phyloP scores from a whole-genome alignment of 768 basidiomycete species.

The Mycena galericulata region DNA sequence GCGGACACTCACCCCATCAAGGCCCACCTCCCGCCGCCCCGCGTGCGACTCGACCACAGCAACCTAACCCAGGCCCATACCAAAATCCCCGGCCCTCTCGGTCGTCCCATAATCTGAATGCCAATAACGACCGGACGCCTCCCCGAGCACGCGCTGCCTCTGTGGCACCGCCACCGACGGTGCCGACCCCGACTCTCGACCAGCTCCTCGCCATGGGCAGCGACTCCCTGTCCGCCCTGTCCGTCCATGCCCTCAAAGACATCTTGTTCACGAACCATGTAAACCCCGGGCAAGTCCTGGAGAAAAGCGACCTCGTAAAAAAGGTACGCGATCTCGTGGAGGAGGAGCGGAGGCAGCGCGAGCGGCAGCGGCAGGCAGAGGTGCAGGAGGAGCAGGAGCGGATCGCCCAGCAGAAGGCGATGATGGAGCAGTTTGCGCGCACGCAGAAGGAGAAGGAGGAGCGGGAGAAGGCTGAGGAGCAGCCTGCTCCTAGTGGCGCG shows the following conservation, averaged over 20 bases:
- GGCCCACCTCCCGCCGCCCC: constrained; percentile 27
- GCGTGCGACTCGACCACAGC: constrained; percentile 23
- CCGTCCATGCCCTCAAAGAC: constrained; percentile 80
- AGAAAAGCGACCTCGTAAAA: constrained; percentile 86
- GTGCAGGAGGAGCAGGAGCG: constrained; percentile 59
- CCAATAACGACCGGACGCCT: constrained; percentile 29
- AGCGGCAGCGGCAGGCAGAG: constrained; percentile 58
- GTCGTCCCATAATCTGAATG: constrained; percentile 37
- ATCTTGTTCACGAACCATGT: constrained; percentile 88
- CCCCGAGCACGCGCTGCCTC: constrained; percentile 59
- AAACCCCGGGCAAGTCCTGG: constrained; percentile 80
- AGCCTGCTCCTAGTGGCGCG: constrained; percentile 21
- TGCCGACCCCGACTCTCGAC: constrained; percentile 72
- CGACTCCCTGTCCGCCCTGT: constrained; percentile 68
- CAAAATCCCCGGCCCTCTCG: constrained; percentile 38
- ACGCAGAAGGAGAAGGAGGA: constrained; percentile 48
- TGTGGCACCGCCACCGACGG: constrained; percentile 46
- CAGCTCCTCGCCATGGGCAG: constrained; percentile 72
- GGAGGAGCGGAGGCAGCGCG: constrained; percentile 69
- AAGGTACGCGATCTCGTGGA: constrained; percentile 75
- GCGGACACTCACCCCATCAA: constrained; percentile 27
- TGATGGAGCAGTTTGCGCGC: constrained; percentile 49
- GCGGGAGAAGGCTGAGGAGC: constrained; percentile 40
- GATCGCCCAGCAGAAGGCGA: constrained; percentile 50
- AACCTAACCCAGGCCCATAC: constrained; percentile 22